Evolutionary conservation across 805 yeast genomes (phyloP).

Genomic region (Komagataella kurtzmanii): DNA sequence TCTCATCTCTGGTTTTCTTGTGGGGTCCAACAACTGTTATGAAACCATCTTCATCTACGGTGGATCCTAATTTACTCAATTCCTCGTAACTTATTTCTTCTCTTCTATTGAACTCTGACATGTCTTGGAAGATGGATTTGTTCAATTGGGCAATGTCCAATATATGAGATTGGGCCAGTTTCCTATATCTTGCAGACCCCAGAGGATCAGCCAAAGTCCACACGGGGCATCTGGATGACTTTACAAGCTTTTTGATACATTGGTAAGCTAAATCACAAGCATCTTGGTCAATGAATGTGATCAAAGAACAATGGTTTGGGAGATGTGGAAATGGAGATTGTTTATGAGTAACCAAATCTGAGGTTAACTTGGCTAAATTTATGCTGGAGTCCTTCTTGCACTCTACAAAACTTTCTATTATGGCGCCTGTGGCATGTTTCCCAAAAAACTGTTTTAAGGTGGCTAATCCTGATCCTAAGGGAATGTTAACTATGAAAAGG

Average conservation of each 20-base stretch:
- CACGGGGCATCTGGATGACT: constrained; percentile 9
- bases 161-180: constrained; percentile 22
- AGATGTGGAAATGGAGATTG: not conserved
- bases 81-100: constrained; percentile 52
- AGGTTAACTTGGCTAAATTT: not conserved
- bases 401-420: constrained; percentile 28
- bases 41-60: constrained; percentile 90
- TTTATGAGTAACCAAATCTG: not conserved
- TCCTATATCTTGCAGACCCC: constrained; percentile 22
- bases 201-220: constrained; percentile 12
- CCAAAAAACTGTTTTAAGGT: constrained; percentile 44
- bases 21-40: constrained; percentile 82
- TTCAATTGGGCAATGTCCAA: constrained; percentile 40
- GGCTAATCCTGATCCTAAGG: constrained; percentile 41
- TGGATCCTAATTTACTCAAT: constrained; percentile 36
- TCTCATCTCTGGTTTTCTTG: constrained; percentile 66
- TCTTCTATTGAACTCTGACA: constrained; percentile 54
- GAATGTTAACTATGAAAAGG: constrained; percentile 68
- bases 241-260: constrained; percentile 39
- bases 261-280: constrained; percentile 51
- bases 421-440: constrained; percentile 48
- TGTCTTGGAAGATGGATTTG: constrained; percentile 40
- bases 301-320: constrained; percentile 36
- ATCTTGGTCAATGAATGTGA: constrained; percentile 62
- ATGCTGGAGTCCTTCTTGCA: not conserved